These are phyloP conservation scores for Termitomyces sp. DNA, from an alignment of 768 basidiomycete species.

Conservation along the genomic window DNA sequence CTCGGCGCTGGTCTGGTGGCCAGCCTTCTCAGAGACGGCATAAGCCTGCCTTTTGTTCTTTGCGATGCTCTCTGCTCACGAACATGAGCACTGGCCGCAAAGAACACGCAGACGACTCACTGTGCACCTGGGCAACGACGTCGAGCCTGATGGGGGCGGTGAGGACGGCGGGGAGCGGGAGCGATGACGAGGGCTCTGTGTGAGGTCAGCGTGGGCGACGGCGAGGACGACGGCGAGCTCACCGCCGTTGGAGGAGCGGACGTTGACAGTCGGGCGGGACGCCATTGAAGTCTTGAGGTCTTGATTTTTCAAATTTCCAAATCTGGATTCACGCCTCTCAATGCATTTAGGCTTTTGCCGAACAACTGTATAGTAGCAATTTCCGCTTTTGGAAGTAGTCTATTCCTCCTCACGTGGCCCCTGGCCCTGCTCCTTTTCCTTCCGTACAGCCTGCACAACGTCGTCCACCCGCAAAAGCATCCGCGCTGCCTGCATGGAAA, in stretches of 20 bases:
- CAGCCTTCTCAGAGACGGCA: slow-evolving; percentile 94
- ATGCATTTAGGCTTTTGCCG: slow-evolving; percentile 34
- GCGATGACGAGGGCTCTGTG: slow-evolving; percentile 78
- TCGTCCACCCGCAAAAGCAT: slow-evolving; percentile 92
- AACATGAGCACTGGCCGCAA: neutral
- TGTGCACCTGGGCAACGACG: slow-evolving; percentile 98
- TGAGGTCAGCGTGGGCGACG: neutral
- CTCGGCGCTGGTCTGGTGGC: slow-evolving; percentile 98
- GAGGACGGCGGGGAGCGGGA: slow-evolving; percentile 92
- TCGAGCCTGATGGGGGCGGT: slow-evolving; percentile 98
- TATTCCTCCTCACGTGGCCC: slow-evolving; percentile 46
- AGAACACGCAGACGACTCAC: slow-evolving; percentile 45
- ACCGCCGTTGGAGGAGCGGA: slow-evolving; percentile 76
- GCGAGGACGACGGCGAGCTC: slow-evolving; percentile 13
- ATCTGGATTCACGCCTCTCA: slow-evolving; percentile 11
- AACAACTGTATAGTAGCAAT: slow-evolving; percentile 27
- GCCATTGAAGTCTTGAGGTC: slow-evolving; percentile 66
- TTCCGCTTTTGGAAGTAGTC: neutral
- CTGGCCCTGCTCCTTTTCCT: slow-evolving; percentile 55
- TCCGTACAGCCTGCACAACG: slow-evolving; percentile 83
- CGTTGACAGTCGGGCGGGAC: slow-evolving; percentile 87
- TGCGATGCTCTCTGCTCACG: slow-evolving; percentile 78
- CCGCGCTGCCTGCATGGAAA: slow-evolving; percentile 59
- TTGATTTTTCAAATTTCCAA: slow-evolving; percentile 20
- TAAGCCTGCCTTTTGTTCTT: slow-evolving; percentile 99